Conservation (phyloP, 768 basidiomycete species). For the Tulasnella sp. region DNA sequence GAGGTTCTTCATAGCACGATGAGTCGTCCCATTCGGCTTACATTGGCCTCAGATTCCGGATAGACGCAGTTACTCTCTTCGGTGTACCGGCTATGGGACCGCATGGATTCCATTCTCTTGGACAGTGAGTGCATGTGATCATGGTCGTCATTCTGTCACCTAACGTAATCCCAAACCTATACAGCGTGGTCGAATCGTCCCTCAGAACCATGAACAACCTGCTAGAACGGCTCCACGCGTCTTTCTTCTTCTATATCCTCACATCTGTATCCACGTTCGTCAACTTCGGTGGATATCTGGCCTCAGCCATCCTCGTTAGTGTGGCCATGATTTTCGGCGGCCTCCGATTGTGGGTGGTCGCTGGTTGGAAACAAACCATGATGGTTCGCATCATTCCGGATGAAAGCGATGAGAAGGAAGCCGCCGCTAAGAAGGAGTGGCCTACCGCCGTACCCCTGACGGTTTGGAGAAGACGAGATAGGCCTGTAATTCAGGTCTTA, state of each 20-base stretch:
- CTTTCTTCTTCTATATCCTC: constrained; percentile 92
- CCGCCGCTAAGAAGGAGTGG: constrained; percentile 42
- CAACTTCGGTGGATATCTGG: constrained; percentile 85
- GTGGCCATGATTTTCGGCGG: constrained; percentile 80
- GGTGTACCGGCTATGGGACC: constrained; percentile 81
- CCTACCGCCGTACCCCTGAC: background rate
- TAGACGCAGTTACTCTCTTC: constrained; percentile 88
- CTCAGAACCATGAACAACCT: constrained; percentile 88
- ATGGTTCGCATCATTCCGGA: background rate
- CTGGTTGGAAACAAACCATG: constrained; percentile 37
- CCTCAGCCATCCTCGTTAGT: constrained; percentile 74
- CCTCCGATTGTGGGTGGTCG: constrained; percentile 56
- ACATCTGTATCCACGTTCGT: constrained; percentile 56
- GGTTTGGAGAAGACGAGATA: background rate
- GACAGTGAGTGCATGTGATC: constrained; percentile 44
- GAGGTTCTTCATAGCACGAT: constrained; percentile 4
- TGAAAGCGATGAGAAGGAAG: constrained; percentile 23
- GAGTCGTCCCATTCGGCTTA: background rate
- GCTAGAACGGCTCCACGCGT: constrained; percentile 90
- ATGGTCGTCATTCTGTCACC: background rate
- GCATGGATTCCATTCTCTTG: constrained; percentile 89
- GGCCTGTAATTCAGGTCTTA: constrained; percentile 15
- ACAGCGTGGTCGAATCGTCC: constrained; percentile 73
- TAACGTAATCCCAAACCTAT: background rate
- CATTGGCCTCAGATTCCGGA: constrained; percentile 56